These are phyloP conservation scores for Polygonum aviculare DNA, from an alignment of 148 eudicot species.

Conservation along the genomic window DNA sequence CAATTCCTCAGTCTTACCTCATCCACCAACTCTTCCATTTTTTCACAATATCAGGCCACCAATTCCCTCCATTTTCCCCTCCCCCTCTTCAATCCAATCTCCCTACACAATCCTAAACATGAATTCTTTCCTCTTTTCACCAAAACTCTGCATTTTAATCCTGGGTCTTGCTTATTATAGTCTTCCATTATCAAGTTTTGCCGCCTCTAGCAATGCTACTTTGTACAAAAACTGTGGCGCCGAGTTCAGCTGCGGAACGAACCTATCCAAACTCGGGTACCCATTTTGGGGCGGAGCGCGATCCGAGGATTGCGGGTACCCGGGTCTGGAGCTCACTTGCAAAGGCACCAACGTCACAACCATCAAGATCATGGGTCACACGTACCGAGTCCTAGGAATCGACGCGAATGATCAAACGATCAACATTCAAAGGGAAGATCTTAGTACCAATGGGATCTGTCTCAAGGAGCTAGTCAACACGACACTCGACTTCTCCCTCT, in stretches of 20 bases:
- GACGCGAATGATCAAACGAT: neutral
- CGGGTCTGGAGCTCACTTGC: slow-evolving; percentile 2
- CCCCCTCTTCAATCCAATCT: neutral
- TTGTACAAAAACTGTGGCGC: slow-evolving; percentile 6
- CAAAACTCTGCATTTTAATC: neutral
- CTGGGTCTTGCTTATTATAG: neutral
- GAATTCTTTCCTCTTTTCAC: neutral
- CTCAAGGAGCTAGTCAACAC: slow-evolving; percentile 6
- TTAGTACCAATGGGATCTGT: neutral
- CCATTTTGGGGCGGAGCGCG: slow-evolving; percentile 16
- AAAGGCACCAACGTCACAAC: neutral
- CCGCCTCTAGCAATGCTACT: slow-evolving; percentile 4
- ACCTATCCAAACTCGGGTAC: neutral
- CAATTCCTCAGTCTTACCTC: neutral
- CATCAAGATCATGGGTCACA: neutral
- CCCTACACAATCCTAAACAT: neutral
- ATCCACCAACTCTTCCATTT: slow-evolving; percentile 3
- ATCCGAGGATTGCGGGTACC: slow-evolving; percentile 12
- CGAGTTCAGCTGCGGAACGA: neutral
- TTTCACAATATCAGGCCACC: slow-evolving; percentile 2
- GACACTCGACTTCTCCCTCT: slow-evolving; percentile 5
- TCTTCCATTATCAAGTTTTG: neutral
- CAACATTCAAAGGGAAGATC: neutral
- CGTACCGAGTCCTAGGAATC: slow-evolving; percentile 7
- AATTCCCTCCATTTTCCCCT: neutral